Conservation (phyloP, 441 rosid genomes). For the Pelargonium cotyledonis region DNA sequence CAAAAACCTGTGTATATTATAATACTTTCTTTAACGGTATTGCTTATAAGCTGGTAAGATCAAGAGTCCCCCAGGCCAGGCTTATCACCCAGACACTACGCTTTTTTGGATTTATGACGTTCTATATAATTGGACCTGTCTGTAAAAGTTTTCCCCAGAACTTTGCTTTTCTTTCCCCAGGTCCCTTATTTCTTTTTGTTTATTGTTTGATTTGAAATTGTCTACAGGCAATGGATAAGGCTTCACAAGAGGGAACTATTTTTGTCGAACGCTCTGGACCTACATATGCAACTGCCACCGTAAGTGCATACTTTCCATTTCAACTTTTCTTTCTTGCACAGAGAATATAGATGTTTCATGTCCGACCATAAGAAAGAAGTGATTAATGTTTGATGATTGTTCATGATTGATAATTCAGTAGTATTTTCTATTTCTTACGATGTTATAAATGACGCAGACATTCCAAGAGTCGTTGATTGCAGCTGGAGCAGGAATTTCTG, state of each 20-base stretch:
- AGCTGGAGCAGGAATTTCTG: constrained; percentile 88
- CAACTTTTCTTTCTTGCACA: not conserved
- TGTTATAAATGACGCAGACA: constrained; percentile 47
- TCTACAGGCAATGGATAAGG: constrained; percentile 72
- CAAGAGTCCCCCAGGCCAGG: too few relatives aligned
- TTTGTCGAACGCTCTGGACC: constrained; percentile 84
- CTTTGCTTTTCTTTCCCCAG: not conserved
- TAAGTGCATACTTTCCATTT: constrained; percentile 29
- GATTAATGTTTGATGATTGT: not conserved
- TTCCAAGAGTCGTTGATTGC: constrained; percentile 81
- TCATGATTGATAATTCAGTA: not conserved
- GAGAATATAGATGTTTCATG: not conserved
- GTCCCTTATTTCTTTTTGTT: not conserved
- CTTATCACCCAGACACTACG: too few relatives aligned
- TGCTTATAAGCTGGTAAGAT: too few relatives aligned
- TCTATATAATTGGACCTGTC: too few relatives aligned
- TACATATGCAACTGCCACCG: constrained; percentile 85
- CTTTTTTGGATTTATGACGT: too few relatives aligned
- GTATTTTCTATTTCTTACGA: constrained; percentile 13
- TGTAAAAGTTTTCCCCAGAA: too few relatives aligned
- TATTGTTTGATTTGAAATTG: not conserved
- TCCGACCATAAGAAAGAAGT: not conserved
- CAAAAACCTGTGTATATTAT: too few relatives aligned
- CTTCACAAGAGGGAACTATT: constrained; percentile 62
- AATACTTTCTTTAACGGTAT: too few relatives aligned